Percentiles rank a stretch among this genome's conserved stretches.
phyloP scores from a whole-genome alignment of 768 basidiomycete species.

The Lentinula guzmanii region DNA sequence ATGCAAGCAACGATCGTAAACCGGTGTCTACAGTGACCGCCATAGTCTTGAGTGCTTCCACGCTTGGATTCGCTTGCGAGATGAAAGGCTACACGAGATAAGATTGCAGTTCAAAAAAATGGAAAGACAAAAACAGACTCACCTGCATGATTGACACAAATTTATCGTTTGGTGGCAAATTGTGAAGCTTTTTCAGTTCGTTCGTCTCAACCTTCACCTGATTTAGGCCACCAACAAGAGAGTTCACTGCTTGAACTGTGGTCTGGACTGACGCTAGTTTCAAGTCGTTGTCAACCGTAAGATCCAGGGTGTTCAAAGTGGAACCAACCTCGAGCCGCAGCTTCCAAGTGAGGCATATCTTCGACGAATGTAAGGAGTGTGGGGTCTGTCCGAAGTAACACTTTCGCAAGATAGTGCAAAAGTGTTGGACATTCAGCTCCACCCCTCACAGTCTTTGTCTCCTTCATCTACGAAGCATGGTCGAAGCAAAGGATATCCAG shows the following conservation, averaged over 20 bases:
- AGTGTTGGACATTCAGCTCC: conserved; percentile 75
- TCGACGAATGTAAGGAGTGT: conserved; percentile 66
- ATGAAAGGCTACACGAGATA: conserved; percentile 39
- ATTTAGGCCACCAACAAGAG: conserved; percentile 48
- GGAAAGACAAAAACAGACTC: background rate
- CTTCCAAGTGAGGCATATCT: conserved; percentile 75
- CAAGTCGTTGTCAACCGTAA: background rate
- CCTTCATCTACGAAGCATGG: conserved; percentile 53
- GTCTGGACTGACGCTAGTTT: conserved; percentile 67
- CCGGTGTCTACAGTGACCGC: conserved; percentile 51
- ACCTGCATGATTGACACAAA: conserved; percentile 73
- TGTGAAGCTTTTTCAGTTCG: conserved; percentile 26
- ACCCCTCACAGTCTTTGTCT: conserved; percentile 71
- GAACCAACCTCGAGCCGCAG: conserved; percentile 69
- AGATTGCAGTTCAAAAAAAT: conserved; percentile 5
- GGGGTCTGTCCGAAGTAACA: conserved; percentile 64
- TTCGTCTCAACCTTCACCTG: conserved; percentile 55
- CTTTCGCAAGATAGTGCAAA: conserved; percentile 83
- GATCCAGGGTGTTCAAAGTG: background rate
- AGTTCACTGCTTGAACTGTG: conserved; percentile 51
- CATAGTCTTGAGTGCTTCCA: conserved; percentile 66
- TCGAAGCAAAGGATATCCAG: background rate
- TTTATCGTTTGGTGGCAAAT: conserved; percentile 40
- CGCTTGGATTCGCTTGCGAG: conserved; percentile 36
- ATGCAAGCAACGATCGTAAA: conserved; percentile 51